Evolutionary conservation across 768 basidiomycete genomes (phyloP).

Genomic region (Lactarius sanguifluus): DNA sequence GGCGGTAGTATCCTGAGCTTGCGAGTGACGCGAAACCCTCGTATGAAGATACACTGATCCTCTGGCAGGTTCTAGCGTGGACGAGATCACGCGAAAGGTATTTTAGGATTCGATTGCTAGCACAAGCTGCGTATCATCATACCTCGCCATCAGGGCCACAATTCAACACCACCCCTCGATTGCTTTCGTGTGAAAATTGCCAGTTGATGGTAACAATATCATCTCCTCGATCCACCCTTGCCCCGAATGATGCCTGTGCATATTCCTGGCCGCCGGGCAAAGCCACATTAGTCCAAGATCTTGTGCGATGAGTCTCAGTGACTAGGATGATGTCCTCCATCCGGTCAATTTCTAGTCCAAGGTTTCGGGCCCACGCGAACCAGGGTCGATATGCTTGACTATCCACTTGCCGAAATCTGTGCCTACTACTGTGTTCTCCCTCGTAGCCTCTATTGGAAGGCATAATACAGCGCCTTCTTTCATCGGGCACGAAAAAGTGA

Average conservation of each 20-base stretch:
- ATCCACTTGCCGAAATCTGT: neutral
- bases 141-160: too few relatives aligned
- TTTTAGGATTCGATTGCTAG: neutral
- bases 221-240: too few relatives aligned
- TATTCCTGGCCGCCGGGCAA: neutral
- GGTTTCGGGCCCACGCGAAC: neutral
- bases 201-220: too few relatives aligned
- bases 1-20: neutral
- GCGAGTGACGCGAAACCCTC: neutral
- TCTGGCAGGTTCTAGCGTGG: neutral
- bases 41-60: neutral
- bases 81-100: neutral
- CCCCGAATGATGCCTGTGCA: neutral
- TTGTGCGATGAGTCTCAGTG: constrained; percentile 6
- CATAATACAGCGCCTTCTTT: neutral
- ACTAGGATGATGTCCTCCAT: neutral
- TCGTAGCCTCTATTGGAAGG: too few relatives aligned
- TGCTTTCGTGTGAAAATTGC: too few relatives aligned
- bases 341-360: neutral
- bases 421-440: too few relatives aligned
- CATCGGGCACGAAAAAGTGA: neutral
- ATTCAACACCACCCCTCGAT: too few relatives aligned
- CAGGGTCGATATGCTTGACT: neutral
- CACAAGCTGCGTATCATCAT: too few relatives aligned
- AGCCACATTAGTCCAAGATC: constrained; percentile 1